These are phyloP conservation scores for Lodderomyces beijingensis DNA, from an alignment of 1,139 yeast species.

Conservation along the genomic window DNA sequence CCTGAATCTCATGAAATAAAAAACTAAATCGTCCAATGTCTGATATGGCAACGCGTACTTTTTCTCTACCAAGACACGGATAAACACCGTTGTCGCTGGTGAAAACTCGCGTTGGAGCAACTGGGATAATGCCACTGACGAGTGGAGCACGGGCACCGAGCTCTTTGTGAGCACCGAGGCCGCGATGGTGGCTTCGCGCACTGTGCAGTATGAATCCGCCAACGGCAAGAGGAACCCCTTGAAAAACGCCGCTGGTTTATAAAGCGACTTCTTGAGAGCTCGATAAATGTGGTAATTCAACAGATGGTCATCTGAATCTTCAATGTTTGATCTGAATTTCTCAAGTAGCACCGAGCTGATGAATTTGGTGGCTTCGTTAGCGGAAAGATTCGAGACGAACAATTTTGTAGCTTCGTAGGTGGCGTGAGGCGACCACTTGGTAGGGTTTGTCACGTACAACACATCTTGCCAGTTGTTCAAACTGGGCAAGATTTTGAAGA, in stretches of 20 bases:
- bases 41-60: conserved; percentile 96
- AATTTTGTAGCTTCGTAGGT: conserved; percentile 91
- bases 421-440: conserved; percentile 94
- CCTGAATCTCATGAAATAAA: conserved; percentile 88
- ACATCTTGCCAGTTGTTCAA: conserved; percentile 95
- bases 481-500: conserved; percentile 91
- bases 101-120: conserved; percentile 78
- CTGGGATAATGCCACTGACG: conserved; percentile 90
- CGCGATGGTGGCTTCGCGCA: conserved; percentile 92
- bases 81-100: conserved; percentile 88
- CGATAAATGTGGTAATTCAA: conserved; percentile 89
- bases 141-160: conserved; percentile 91
- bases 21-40: conserved; percentile 92
- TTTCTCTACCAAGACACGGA: conserved; percentile 84
- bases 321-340: conserved; percentile 79
- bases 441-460: conserved; percentile 87
- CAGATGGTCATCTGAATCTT: conserved; percentile 64
- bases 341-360: conserved; percentile 73
- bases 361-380: conserved; percentile 85
- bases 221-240: conserved; percentile 92
- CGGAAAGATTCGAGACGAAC: conserved; percentile 83
- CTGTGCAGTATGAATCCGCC: conserved; percentile 77
- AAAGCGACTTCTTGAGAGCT: conserved; percentile 84
- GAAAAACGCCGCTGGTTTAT: conserved; percentile 97
- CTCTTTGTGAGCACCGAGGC: conserved; percentile 87